Evolutionary conservation across 2,329 filamentous ascomycete genomes (phyloP).

Genomic region (Nannizziopsis barbatae): DNA sequence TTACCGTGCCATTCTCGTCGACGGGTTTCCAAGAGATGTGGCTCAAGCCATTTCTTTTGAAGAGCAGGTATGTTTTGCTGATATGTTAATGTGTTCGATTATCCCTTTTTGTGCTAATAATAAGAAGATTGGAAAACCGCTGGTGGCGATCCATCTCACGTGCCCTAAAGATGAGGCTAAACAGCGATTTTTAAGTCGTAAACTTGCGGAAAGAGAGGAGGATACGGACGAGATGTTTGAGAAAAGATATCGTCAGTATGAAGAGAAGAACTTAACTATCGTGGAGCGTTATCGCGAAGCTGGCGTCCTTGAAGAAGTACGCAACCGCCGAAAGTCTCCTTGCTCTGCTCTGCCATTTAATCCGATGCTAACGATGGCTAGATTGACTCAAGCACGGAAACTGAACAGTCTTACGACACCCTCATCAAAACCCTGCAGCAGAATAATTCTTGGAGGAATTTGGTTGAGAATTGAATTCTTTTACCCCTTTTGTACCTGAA

Average conservation of each 20-base stretch:
- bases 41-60: constrained; percentile 11
- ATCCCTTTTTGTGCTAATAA: not conserved
- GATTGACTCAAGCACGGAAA: constrained; percentile 9
- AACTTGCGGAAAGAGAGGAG: constrained; percentile 10
- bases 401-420: constrained; percentile 1
- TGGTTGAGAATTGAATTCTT: not conserved
- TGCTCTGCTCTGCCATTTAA: not conserved
- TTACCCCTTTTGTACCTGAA: not conserved
- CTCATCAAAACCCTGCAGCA: not conserved
- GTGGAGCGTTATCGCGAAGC: constrained; percentile 8
- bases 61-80: constrained; percentile 1
- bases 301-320: constrained; percentile 10
- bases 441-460: not conserved
- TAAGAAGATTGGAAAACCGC: not conserved
- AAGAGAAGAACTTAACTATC: constrained; percentile 12
- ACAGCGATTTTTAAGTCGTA: constrained; percentile 12
- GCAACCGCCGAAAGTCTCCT: not conserved
- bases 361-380: not conserved
- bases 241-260: constrained; percentile 15
- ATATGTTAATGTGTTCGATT: not conserved
- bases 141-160: constrained; percentile 15
- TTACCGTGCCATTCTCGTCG: constrained; percentile 9
- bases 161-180: constrained; percentile 15
- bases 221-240: constrained; percentile 16
- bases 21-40: constrained; percentile 12